Conservation (phyloP, 2,329 filamentous ascomycete species). For the Penicillium sp. region DNA sequence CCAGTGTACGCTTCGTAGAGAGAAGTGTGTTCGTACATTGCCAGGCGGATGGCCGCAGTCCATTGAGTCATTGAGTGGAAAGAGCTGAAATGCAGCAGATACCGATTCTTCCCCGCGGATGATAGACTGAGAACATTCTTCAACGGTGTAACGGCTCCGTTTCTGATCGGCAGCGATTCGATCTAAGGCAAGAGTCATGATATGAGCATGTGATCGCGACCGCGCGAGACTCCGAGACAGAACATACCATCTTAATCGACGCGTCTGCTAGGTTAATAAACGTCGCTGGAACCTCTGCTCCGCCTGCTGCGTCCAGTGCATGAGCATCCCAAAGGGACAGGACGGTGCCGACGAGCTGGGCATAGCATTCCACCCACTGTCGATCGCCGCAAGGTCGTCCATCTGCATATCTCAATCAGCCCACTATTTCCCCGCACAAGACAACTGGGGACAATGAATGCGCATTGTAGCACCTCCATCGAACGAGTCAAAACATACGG, state of each 20-base stretch:
- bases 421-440: neutral
- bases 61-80: conserved; percentile 91
- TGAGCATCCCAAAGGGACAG: conserved; percentile 94
- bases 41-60: conserved; percentile 89
- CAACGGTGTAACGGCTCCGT: conserved; percentile 72
- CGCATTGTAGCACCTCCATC: neutral
- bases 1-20: conserved; percentile 97
- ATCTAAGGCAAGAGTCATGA: conserved; percentile 59
- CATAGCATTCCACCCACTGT: conserved; percentile 95
- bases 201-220: conserved; percentile 6
- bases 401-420: conserved; percentile 58
- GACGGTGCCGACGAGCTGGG: conserved; percentile 92
- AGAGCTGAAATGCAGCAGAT: conserved; percentile 94
- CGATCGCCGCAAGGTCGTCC: conserved; percentile 83
- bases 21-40: conserved; percentile 91
- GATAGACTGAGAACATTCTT: conserved; percentile 96
- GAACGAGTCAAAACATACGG: conserved; percentile 61
- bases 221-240: neutral
- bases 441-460: neutral
- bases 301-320: conserved; percentile 82
- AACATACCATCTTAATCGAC: conserved; percentile 89
- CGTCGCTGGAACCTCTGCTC: conserved; percentile 81
- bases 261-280: conserved; percentile 98
- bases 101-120: conserved; percentile 92
- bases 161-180: conserved; percentile 83